Base-by-base conservation (phyloP, 2,329 filamentous ascomycete genomes). In the Bipolaris sorokiniana region DNA sequence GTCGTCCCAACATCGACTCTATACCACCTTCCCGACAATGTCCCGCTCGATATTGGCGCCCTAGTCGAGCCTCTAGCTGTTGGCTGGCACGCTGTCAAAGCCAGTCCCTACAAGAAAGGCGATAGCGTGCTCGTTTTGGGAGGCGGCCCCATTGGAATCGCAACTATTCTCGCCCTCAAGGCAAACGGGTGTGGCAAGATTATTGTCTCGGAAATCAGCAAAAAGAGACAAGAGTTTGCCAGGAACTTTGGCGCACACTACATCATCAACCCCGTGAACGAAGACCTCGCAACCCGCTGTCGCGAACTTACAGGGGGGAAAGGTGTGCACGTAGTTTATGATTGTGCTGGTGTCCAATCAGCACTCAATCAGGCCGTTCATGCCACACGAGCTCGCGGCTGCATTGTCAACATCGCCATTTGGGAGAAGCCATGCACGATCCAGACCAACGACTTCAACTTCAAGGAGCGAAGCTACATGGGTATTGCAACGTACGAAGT, bases 51-150 rank as follows among this genome's bases (percentile, higher is more conserved):
- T 44, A 75, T 84, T 22, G 82, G 78, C 57, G 83, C 83, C 0
- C 74, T 85, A 28, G 77, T 84, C 42, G 83, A 85, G 64, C 83
- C 83, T 1, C 72, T 85, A 0, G 78, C 83, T 3, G 83, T 86
- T 1, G 83, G 81, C 16, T 85, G 82, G 82, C 83, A 85, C 62
- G 82, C 82, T 2, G 81, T 85, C 33, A 80, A 81, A 45, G 77
- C 81, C 50, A 82, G 80, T 36, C 78, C 79, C 0, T 82, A 80
- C 72, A 80, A 81, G 60, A 66, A 72, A 5, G 79, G 77, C 16
- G 77, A 83, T 53, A 70, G 77, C 0, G 81, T 77, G 0, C 70
- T 85, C 18, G 75, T 86, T 15, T 72, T 85, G 1, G 83, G 83
- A 15, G 82, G 80, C 16, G 83, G 83, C 1, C 83, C 83, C 0